Base-by-base conservation (phyloP, 805 yeast species). In the Metschnikowia drakensbergensis region DNA sequence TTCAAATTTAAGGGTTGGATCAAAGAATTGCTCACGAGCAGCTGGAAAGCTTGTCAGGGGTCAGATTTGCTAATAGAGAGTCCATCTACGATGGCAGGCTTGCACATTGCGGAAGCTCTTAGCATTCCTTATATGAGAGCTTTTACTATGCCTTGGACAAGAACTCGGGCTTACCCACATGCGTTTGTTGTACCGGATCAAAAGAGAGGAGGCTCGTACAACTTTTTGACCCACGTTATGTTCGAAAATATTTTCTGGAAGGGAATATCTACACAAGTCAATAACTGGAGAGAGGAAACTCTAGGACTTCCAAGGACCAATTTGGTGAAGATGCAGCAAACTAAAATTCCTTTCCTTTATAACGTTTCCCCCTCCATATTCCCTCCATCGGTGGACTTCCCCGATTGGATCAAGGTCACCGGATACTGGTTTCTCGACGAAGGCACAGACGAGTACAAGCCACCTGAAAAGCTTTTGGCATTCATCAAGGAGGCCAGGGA, bases 81-180 rank as follows among this genome's bases (percentile, higher is more conserved):
- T n/a, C 98, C 98, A 0, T 86, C 96, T 1, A 92, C 97, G 0
- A 90, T 92, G 91, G 91, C 86, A 11, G 98, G 98, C 7, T 80
- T 91, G 41, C 98, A 92, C 59, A 87, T 92, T 49, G 97, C 98
- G 3, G 98, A 92, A 64, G 96, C 95, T 0, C 67, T 92, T 49
- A 80, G 82, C 22, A 86, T 92, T 48, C 96, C 98, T 0, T 92
- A 92, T 63, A 86, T 88, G 71, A 75, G 97, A 58, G 97, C 97
- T 0, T 92, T 92, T 63, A 92, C 98, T 0, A 92, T 92, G 98
- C 98, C 98, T 0, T 92, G 98, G 98, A 88, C 97, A 0, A 71
- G 96, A 52, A 91, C 98, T 0, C 76, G 96, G 56, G 96, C 97
- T 0, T 92, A 92, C 62, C 97, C 97, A 1, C 97, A 92, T 72